Evolutionary conservation across 1,284 basidiomycete species (phyloP), one percentile per base, ranked within the genome.

Genomic region (Cutaneotrichosporon sp.): DNA sequence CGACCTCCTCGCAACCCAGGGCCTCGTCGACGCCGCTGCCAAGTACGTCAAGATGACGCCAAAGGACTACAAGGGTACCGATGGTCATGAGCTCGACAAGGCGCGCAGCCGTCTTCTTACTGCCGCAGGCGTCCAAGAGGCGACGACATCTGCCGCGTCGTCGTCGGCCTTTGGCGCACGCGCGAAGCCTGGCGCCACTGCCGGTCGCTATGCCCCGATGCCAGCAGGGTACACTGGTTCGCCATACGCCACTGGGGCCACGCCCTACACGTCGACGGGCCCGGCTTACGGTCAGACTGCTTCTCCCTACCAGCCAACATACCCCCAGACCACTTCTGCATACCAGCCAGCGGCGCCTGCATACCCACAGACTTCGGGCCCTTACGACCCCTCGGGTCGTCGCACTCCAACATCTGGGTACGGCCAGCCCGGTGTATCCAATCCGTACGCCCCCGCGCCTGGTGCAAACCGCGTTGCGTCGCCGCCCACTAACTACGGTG

Each of bases 1-100:
- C 12, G 89, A 96, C 64, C 77, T 97, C 54, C 80, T 98, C 30
- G 88, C 90, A 9, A 83, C 87, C 0, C 94, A 98, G 69, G 93
- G 93, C 41, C 80, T 96, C 26, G 77, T 94, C 47, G 82, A 85
- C 59, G 84, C 92, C 52, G 94, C 92, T 0, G 81, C 87, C 36
- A 79, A 80, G 51, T 96, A 90, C 74, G 77, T 96, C 65, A 82
- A 84, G 66, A 79, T 90, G 63, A 90, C 86, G 1, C 94, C 96
- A 1, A 66, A 77, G 14, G 85, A 85, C 55, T 97, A 96, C 74
- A 80, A 82, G 40, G 85, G 85, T 14, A 77, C 78, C 3, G 78
- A 77, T 8, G 72, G 78, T 15, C 71, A 74, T 14, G 59, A 77
- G 40, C 79, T 86, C 60, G 78, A 79, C 20, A 81, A 80, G 40